A percentile compares a stretch with the other conserved stretches of the same genome.
Evolutionary conservation across 768 basidiomycete species (phyloP).

Genomic region (Amanita thiersii): DNA sequence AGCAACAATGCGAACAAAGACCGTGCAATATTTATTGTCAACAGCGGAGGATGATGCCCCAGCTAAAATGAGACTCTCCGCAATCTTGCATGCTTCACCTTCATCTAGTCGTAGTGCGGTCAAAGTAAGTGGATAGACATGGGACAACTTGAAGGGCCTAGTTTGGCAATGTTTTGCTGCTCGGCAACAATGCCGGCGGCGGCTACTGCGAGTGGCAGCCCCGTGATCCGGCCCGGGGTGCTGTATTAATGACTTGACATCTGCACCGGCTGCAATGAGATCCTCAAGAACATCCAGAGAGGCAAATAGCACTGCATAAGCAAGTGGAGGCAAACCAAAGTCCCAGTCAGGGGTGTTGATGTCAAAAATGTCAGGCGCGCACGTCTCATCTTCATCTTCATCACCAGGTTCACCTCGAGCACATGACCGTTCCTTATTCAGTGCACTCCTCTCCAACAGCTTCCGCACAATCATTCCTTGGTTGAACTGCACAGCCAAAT

Average conservation of each 20-base stretch:
- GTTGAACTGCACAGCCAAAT: constrained; percentile 47
- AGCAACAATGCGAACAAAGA: constrained; percentile 31
- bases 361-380: constrained; percentile 48
- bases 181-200: too few relatives aligned
- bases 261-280: constrained; percentile 40
- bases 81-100: constrained; percentile 28
- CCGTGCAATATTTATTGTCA: constrained; percentile 25
- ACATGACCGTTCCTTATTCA: constrained; percentile 24
- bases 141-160: too few relatives aligned
- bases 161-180: too few relatives aligned
- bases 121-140: constrained; percentile 29
- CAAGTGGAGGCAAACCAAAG: constrained; percentile 41
- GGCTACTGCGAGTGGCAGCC: too few relatives aligned
- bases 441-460: constrained; percentile 40
- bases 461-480: constrained; percentile 33
- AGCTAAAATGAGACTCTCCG: constrained; percentile 29
- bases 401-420: constrained; percentile 16
- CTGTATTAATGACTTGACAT: constrained; percentile 28
- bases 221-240: too few relatives aligned
- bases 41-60: constrained; percentile 36
- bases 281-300: constrained; percentile 35
- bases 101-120: constrained; percentile 33
- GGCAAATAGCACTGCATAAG: constrained; percentile 41
- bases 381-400: constrained; percentile 28
- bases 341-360: constrained; percentile 53